phyloP scores from a whole-genome alignment of 495 filamentous ascomycete genomes.

The Penicillium paxilli region DNA sequence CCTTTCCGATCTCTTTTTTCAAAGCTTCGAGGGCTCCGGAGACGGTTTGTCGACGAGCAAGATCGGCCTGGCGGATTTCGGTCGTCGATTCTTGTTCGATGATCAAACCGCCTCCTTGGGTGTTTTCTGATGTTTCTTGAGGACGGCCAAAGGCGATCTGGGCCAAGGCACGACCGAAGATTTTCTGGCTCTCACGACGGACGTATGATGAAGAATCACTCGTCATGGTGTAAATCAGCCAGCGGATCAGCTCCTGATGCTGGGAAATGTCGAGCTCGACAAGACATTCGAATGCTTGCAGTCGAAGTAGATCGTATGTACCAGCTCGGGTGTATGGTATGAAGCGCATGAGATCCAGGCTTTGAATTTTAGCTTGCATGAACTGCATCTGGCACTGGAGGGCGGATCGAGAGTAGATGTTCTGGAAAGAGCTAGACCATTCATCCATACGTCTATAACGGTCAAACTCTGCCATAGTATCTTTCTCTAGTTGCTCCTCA shows the following conservation, averaged over 20 bases:
- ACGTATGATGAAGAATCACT: constrained; percentile 81
- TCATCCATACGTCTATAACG: constrained; percentile 91
- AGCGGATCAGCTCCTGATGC: constrained; percentile 60
- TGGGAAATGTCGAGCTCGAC: constrained; percentile 73
- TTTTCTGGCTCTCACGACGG: constrained; percentile 63
- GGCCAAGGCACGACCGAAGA: constrained; percentile 73
- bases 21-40: constrained; percentile 73
- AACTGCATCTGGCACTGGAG: constrained; percentile 74
- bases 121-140: constrained; percentile 22
- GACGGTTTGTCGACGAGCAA: constrained; percentile 74
- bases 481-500: constrained; percentile 62
- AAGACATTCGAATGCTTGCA: constrained; percentile 80
- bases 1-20: constrained; percentile 65
- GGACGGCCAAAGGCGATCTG: constrained; percentile 74
- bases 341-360: constrained; percentile 64
- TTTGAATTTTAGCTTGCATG: constrained; percentile 69
- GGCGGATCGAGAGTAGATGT: constrained; percentile 81
- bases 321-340: constrained; percentile 76
- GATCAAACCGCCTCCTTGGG: constrained; percentile 63
- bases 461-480: constrained; percentile 81
- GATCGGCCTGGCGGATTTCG: constrained; percentile 64
- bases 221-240: constrained; percentile 69
- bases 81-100: constrained; percentile 76
- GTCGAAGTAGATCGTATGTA: constrained; percentile 75
- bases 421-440: constrained; percentile 89